phyloP scores from a whole-genome alignment of 2,329 filamentous ascomycete genomes.

The Phialophora tarda region DNA sequence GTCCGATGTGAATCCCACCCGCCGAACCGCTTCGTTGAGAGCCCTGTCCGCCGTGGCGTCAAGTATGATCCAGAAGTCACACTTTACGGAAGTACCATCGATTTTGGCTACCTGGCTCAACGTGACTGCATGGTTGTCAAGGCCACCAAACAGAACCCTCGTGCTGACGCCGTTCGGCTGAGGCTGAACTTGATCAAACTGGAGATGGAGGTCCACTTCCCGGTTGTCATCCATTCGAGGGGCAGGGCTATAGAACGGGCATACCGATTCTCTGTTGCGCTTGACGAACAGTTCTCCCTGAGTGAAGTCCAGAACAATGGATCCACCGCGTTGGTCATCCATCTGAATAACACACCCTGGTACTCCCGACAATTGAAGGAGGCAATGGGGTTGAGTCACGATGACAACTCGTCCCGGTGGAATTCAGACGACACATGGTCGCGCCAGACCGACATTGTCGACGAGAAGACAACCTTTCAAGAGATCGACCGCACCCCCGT shows the following conservation, averaged over 20 bases:
- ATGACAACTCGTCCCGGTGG: conserved; percentile 55
- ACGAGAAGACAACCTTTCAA: conserved; percentile 47
- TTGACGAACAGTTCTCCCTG: conserved; percentile 37
- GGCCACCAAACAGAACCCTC: conserved; percentile 15
- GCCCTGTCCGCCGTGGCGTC: conserved; percentile 30
- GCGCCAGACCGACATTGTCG: conserved; percentile 68
- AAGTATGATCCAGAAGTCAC: conserved; percentile 34
- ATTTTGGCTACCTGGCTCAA: conserved; percentile 36
- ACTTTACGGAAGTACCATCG: conserved; percentile 29
- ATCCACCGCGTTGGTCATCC: conserved; percentile 32
- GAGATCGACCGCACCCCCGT: conserved; percentile 45
- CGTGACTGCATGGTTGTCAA: conserved; percentile 31
- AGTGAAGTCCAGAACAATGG: conserved; percentile 14
- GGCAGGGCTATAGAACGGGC: conserved; percentile 26
- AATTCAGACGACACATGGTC: conserved; percentile 64
- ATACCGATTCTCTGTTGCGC: conserved; percentile 39
- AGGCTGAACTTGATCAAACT: conserved; percentile 50
- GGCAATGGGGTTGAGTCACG: conserved; percentile 48
- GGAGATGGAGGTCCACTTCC: conserved; percentile 52
- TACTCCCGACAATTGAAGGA: conserved; percentile 38
- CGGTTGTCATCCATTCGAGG: conserved; percentile 36
- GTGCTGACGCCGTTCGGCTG: conserved; percentile 45
- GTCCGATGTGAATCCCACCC: conserved; percentile 20
- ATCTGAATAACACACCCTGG: conserved; percentile 37
- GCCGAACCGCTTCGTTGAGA: conserved; percentile 17